These are phyloP conservation scores for Flaveria floridana DNA, from an alignment of 140 eudicot genomes.

Conservation along the genomic window DNA sequence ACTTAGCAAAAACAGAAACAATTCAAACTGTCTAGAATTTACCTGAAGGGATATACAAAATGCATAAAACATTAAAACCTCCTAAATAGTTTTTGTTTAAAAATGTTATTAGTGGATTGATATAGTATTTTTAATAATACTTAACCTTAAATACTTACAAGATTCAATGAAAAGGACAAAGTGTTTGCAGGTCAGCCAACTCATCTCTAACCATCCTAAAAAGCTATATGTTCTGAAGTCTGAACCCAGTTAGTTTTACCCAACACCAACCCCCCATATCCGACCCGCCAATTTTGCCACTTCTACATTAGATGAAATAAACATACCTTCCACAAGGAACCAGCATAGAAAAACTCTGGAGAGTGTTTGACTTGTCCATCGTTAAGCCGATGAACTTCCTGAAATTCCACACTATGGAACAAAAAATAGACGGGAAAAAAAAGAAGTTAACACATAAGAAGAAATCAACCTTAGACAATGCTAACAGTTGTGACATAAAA, in stretches of 20 bases:
- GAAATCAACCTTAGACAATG: neutral
- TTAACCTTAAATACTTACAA: conserved; percentile 11
- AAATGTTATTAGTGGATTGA: neutral
- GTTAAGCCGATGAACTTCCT: conserved; percentile 79
- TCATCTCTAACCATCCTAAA: neutral
- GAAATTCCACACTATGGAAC: conserved; percentile 75
- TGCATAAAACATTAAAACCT: conserved; percentile 4
- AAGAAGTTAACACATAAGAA: neutral
- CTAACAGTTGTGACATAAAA: neutral
- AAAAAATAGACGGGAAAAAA: conserved; percentile 23
- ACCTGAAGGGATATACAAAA: neutral
- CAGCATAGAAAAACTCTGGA: conserved; percentile 95
- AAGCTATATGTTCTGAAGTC: conserved; percentile 10
- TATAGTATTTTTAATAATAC: neutral
- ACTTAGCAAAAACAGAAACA: neutral
- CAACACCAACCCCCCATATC: neutral
- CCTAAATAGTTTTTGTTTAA: neutral
- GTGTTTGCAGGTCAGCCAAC: neutral
- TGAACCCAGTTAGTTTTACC: conserved; percentile 6
- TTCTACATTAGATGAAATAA: conserved; percentile 14
- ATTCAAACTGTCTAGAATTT: neutral
- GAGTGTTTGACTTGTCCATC: conserved; percentile 99
- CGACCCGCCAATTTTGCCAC: neutral
- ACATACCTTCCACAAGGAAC: conserved; percentile 95
- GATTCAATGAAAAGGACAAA: neutral